These are phyloP conservation scores for Lentinula aciculospora DNA, from an alignment of 768 basidiomycete species.

Conservation along the genomic window DNA sequence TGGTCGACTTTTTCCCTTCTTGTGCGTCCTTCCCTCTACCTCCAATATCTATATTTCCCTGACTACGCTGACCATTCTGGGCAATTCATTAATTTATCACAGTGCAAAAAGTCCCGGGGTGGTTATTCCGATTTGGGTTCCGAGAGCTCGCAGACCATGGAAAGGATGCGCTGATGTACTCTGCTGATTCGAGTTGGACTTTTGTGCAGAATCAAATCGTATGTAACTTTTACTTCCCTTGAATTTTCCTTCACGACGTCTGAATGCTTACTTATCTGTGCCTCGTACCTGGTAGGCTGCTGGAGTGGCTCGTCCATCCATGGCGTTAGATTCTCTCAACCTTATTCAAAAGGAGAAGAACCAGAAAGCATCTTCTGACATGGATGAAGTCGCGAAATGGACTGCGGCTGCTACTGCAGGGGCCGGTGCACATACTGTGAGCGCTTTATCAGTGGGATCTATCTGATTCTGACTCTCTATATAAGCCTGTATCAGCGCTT, in stretches of 20 bases:
- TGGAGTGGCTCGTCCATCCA: not conserved
- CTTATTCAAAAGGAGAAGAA: not conserved
- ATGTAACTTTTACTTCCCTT: not conserved
- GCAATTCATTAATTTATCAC: not conserved
- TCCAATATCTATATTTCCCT: not conserved
- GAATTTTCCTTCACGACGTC: too few species aligned
- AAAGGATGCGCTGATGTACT: not conserved
- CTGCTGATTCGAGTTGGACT: not conserved
- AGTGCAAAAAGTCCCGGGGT: slow-evolving; percentile 26
- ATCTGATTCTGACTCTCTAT: not conserved
- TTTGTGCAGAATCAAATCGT: slow-evolving; percentile 1
- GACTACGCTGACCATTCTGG: not conserved
- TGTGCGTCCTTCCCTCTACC: slow-evolving; percentile 13
- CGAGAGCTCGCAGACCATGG: slow-evolving; percentile 16
- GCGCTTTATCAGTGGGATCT: not conserved
- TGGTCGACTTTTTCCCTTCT: slow-evolving; percentile 20
- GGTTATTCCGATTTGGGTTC: slow-evolving; percentile 18
- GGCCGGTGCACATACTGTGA: not conserved
- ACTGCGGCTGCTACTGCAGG: not conserved
- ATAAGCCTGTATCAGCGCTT: not conserved
- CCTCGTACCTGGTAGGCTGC: too few species aligned
- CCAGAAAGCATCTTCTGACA: not conserved
- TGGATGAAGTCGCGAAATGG: slow-evolving; percentile 2
- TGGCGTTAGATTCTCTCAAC: not conserved
- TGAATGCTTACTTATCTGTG: not conserved